Base-by-base conservation (phyloP, 345 rosid genomes). In the Hypericum perforatum region DNA sequence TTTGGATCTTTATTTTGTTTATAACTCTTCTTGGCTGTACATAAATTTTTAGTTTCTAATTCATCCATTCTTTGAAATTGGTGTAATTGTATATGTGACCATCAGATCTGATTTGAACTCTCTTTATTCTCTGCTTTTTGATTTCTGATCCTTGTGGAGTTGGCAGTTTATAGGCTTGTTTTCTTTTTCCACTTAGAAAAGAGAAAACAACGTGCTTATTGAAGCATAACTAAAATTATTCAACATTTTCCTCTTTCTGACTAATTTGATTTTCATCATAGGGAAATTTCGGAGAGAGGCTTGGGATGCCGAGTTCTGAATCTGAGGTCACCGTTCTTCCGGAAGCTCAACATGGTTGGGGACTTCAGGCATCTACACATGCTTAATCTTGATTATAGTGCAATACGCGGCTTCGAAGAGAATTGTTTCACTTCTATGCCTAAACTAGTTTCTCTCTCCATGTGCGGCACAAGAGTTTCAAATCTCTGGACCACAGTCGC, bases 351-450 rank as follows among this genome's bases (percentile, higher is more conserved):
- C 73, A 78, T 90, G 69, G 69, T 61, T n/a, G 98, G 98, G 48
- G 69, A 79, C 60, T 91, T 91, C 72, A 49, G 47, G 65, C 68
- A 54, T 49, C 44, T 82, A 45, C 92, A 67, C 62, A 78, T 86
- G 37, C 89, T 87, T 46, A 79, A 79, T 72, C 81, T 87, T 48
- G 96, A 91, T 71, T 74, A 60, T 57, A 82, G 82, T 57, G 77
- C 78, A 69, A 68, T 69, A 7, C 72, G 56, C 69, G 74, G 86
- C 75, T 87, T 91, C 73, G 78, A 66, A 54, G 94, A 87, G 68
- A 81, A 72, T 54, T 91, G 98, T 66, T 87, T 91, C 56, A 57
- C 84, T 75, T 56, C 75, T 75, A 87, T 85, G 87, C 95, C 98
- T 7, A 87, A 82, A 39, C 74, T 91, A 65, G 65, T 56, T 42